Evolutionary conservation across 2,329 filamentous ascomycete species (phyloP), one percentile per base, ranked within the genome.

Genomic region (Hawksworthiomyces lignivorus): DNA sequence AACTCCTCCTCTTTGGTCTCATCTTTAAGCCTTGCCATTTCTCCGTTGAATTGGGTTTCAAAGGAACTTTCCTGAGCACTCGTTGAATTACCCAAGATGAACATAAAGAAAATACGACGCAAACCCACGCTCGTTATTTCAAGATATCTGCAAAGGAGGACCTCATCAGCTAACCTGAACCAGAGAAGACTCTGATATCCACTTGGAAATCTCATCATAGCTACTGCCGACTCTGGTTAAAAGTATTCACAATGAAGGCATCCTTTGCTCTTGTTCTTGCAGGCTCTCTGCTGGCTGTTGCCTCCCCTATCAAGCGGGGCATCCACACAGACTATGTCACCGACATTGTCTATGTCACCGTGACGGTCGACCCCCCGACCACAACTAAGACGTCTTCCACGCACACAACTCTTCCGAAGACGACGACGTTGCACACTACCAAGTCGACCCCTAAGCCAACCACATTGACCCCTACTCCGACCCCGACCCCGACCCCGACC

Each of bases 171-270:
- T n/a, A n/a, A n/a, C n/a, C n/a, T n/a, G n/a, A n/a, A n/a, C n/a
- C n/a, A n/a, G n/a, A n/a, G n/a, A n/a, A n/a, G n/a, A n/a, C n/a
- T n/a, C n/a, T n/a, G n/a, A n/a, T n/a, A n/a, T n/a, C n/a, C n/a
- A n/a, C n/a, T n/a, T n/a, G n/a, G n/a, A n/a, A n/a, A n/a, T n/a
- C n/a, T n/a, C n/a, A n/a, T n/a, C n/a, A n/a, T n/a, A n/a, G n/a
- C n/a, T n/a, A n/a, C n/a, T n/a, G n/a, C n/a, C n/a, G n/a, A n/a
- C n/a, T n/a, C n/a, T n/a, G n/a, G n/a, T n/a, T n/a, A n/a, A n/a
- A n/a, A n/a, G n/a, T 15, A 37, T 33, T 45, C 59, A 70, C 57
- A 49, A 75, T 75, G 72, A 75, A 71, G 64, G 60, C 65, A 35
- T 69, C 70, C 36, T 46, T 68, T 43, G 58, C 68, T 50, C 57